A percentile compares a stretch with the other conserved stretches of the same genome.
Conservation (phyloP, 148 eudicot species). For the Cornus florida region DNA sequence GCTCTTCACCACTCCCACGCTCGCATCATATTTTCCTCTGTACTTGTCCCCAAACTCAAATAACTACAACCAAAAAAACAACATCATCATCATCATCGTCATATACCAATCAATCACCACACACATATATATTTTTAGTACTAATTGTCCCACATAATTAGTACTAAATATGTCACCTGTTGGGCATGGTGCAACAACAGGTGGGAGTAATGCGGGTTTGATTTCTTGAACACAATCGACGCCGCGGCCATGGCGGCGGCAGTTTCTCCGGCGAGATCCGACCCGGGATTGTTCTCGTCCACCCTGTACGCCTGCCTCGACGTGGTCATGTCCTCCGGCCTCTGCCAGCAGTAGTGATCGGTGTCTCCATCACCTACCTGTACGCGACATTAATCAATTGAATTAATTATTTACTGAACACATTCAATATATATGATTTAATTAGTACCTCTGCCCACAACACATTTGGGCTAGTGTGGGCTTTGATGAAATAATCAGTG, state of each 20-base stretch:
- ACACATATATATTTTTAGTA: neutral
- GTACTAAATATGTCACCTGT: conserved; percentile 37
- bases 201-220: conserved; percentile 59
- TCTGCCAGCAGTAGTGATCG: conserved; percentile 87
- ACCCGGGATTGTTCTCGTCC: conserved; percentile 69
- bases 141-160: neutral
- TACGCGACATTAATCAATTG: neutral
- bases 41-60: conserved; percentile 78
- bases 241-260: conserved; percentile 88
- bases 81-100: neutral
- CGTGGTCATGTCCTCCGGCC: conserved; percentile 89
- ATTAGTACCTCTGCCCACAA: conserved; percentile 35
- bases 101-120: neutral
- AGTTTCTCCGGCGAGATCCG: conserved; percentile 81
- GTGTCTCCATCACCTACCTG: conserved; percentile 86
- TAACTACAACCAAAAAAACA: conserved; percentile 36
- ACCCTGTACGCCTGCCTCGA: conserved; percentile 74
- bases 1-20: conserved; percentile 49
- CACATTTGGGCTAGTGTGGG: conserved; percentile 38
- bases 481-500: conserved; percentile 44
- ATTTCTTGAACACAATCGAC: conserved; percentile 61
- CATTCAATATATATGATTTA: neutral
- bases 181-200: conserved; percentile 71
- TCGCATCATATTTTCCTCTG: conserved; percentile 73
- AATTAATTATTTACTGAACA: neutral